Conservation (phyloP, 352 stramenopile genomes). For the Globisporangium parvum region DNA sequence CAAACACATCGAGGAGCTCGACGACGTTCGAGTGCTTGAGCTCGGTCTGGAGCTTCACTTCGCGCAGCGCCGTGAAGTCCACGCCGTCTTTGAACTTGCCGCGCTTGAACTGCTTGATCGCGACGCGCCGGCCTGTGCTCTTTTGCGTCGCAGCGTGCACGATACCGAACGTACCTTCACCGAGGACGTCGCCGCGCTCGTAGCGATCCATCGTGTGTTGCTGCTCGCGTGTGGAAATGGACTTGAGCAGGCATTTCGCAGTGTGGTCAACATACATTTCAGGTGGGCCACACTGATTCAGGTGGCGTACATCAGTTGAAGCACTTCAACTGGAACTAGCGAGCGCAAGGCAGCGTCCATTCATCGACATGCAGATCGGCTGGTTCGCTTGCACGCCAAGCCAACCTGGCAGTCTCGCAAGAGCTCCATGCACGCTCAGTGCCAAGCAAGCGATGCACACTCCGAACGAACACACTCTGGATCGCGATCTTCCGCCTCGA, state of each 20-base stretch:
- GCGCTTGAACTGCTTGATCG: slow-evolving; percentile 88
- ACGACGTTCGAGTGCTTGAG: slow-evolving; percentile 83
- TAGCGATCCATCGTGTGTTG: slow-evolving; percentile 68
- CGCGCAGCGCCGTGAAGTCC: slow-evolving; percentile 83
- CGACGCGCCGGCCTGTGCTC: slow-evolving; percentile 56
- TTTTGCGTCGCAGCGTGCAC: slow-evolving; percentile 79
- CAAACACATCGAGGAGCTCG: slow-evolving; percentile 85
- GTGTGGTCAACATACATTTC: background rate
- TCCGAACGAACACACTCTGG: too few species aligned
- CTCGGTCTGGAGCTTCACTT: slow-evolving; percentile 87
- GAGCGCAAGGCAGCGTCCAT: too few species aligned
- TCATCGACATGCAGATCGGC: too few species aligned
- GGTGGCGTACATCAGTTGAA: too few species aligned
- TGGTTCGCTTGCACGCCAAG: too few species aligned
- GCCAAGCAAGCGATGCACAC: too few species aligned
- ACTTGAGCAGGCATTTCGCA: background rate
- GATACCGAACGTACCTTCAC: slow-evolving; percentile 87
- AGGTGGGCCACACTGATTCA: too few species aligned
- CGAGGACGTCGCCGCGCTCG: slow-evolving; percentile 62
- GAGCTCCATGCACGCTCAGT: too few species aligned
- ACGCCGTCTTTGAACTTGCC: slow-evolving; percentile 87
- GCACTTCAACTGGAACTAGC: too few species aligned
- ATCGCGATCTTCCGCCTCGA: too few species aligned
- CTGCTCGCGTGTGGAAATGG: background rate
- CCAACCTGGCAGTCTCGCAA: too few species aligned